phyloP scores from a whole-genome alignment of 176 grass and related monocot species.

The Musa beccarii region DNA sequence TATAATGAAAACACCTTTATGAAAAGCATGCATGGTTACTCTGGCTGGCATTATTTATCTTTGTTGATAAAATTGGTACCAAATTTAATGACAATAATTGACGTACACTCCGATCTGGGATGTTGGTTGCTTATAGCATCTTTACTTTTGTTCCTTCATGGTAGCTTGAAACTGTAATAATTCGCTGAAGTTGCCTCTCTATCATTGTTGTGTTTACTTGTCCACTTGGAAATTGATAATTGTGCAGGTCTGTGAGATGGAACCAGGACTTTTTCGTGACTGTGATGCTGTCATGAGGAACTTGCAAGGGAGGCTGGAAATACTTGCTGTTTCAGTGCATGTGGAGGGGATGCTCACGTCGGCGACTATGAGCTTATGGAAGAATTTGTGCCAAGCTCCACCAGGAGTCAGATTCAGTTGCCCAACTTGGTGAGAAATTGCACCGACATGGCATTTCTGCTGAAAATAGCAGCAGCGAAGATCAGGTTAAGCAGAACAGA shows the following conservation, averaged over 20 bases:
- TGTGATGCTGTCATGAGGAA: conserved; percentile 66
- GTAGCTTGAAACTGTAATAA: too few species aligned
- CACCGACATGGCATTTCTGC: conserved; percentile 44
- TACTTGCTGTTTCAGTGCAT: conserved; percentile 53
- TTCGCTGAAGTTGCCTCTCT: not conserved
- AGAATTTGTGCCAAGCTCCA: conserved; percentile 30
- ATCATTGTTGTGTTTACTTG: not conserved
- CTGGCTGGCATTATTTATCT: not conserved
- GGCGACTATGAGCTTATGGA: conserved; percentile 35
- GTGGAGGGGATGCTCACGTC: conserved; percentile 43
- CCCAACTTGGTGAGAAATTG: conserved; percentile 39
- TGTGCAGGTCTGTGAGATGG: conserved; percentile 75
- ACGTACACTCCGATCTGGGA: too few species aligned
- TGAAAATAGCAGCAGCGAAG: conserved; percentile 22
- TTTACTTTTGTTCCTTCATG: too few species aligned
- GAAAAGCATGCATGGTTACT: too few species aligned
- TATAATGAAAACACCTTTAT: too few species aligned
- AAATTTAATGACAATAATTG: too few species aligned
- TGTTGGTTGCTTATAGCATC: too few species aligned
- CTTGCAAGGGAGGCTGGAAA: conserved; percentile 67
- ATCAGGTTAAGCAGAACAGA: conserved; percentile 39
- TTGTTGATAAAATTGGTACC: too few species aligned
- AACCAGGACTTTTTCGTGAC: conserved; percentile 60
- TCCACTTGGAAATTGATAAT: not conserved
- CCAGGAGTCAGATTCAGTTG: conserved; percentile 22